Evolutionary conservation across 352 stramenopile species (phyloP).

Genomic region (Aphanomyces invadans): DNA sequence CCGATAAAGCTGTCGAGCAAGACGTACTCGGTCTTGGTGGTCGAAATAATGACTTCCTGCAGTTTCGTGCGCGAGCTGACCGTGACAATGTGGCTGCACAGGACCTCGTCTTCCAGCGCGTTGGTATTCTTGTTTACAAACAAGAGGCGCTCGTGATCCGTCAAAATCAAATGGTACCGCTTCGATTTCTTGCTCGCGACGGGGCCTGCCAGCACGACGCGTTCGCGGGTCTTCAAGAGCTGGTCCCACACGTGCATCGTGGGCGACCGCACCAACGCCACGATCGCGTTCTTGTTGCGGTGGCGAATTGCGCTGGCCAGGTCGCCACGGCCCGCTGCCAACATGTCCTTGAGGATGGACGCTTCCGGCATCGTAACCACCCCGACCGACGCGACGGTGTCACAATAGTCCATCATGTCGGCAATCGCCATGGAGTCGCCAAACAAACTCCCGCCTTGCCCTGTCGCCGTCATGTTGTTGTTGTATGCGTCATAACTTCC

Average conservation of each 20-base stretch:
- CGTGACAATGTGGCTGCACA: conserved; percentile 81
- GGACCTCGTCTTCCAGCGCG: conserved; percentile 83
- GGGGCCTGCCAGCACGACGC: conserved; percentile 66
- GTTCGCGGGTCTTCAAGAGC: conserved; percentile 74
- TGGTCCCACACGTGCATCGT: conserved; percentile 80
- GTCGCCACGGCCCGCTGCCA: conserved; percentile 63
- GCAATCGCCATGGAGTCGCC: conserved; percentile 55
- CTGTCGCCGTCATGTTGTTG: conserved; percentile 16
- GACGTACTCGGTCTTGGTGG: conserved; percentile 66
- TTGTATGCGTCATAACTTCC: conserved; percentile 20
- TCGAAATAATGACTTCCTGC: conserved; percentile 64
- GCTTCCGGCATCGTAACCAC: conserved; percentile 56
- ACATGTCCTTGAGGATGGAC: conserved; percentile 70
- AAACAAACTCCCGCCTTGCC: conserved; percentile 38
- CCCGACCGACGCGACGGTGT: conserved; percentile 43
- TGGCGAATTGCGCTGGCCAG: conserved; percentile 66
- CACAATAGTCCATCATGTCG: conserved; percentile 83
- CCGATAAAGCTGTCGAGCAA: conserved; percentile 82
- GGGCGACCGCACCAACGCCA: conserved; percentile 71
- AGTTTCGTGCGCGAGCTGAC: conserved; percentile 75
- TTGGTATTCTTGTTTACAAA: conserved; percentile 86
- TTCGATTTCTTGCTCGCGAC: conserved; percentile 80
- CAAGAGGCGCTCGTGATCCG: conserved; percentile 73
- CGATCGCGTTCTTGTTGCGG: conserved; percentile 75
- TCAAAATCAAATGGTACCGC: conserved; percentile 73